Evolutionary conservation across 805 yeast species (phyloP).

Genomic region (Nakazawaea molendinolei): DNA sequence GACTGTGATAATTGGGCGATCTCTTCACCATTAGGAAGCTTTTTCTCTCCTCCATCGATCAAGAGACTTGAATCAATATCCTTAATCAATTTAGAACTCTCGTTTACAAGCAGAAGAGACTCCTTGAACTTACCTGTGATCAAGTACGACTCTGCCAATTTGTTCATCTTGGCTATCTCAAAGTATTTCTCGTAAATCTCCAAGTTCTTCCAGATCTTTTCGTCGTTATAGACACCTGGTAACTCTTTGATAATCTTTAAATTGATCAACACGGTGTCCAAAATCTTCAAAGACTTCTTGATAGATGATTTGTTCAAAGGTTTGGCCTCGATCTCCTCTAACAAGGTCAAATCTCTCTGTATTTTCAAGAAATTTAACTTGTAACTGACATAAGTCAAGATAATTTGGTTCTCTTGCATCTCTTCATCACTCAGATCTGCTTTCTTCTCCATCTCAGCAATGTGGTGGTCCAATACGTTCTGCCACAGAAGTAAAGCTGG

Average conservation of each 20-base stretch:
- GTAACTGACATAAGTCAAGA: conserved; percentile 71
- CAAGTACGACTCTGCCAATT: conserved; percentile 40
- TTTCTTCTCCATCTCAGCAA: conserved; percentile 42
- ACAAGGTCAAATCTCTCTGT: conserved; percentile 59
- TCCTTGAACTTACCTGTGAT: conserved; percentile 34
- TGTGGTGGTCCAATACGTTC: conserved; percentile 57
- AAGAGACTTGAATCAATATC: conserved; percentile 81
- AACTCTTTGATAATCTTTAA: conserved; percentile 61
- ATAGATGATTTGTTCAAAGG: conserved; percentile 17
- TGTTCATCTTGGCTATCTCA: conserved; percentile 32
- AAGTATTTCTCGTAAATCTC: conserved; percentile 42
- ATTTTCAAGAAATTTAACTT: conserved; percentile 58
- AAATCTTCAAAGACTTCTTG: conserved; percentile 42
- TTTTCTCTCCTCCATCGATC: conserved; percentile 16
- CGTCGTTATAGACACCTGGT: conserved; percentile 91
- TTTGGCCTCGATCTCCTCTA: conserved; percentile 23
- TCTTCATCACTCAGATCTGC: conserved; percentile 40
- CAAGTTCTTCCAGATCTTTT: conserved; percentile 51
- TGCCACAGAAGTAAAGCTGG: conserved; percentile 57
- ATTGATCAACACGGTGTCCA: conserved; percentile 44
- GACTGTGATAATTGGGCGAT: conserved; percentile 20
- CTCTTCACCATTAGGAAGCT: conserved; percentile 32
- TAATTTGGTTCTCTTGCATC: conserved; percentile 65
- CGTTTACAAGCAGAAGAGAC: conserved; percentile 37
- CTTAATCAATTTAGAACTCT: conserved; percentile 20